Base-by-base conservation (phyloP, 176 grass and related monocot genomes). In the Dendrocalamus sinicus region DNA sequence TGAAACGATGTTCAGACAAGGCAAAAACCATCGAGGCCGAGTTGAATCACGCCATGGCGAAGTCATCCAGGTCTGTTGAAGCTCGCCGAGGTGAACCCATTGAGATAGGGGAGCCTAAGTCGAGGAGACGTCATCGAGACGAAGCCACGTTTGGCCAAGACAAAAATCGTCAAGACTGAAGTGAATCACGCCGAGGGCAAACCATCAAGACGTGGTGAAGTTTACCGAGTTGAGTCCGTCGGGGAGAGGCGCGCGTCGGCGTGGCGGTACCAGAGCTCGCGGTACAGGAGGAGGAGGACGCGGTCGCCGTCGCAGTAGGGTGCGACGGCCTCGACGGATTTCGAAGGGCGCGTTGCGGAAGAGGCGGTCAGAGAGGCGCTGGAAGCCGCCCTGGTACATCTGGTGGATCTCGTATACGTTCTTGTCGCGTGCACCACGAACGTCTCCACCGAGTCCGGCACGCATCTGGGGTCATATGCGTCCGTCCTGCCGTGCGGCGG, bases 401-500 rank as follows among this genome's bases (percentile, higher is more conserved):
- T 98, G 93, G 82, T 98, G 88, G 86, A 98, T 98, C 93, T 98
- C 96, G 93, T 88, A 94, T n/a, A 96, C 93, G 91, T 99, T 99
- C 88, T 99, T 99, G 78, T 99, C 96, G 23, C 96, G 88, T 98
- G 96, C 3, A 86, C 91, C 11, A 96, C 93, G 84, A 98, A 98
- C 7, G 96, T 96, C 91, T 98, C 96, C 52, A 96, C 96, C 15
- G 96, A 91, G 82, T 98, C 93, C 6, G 96, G 96, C 4, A 98
- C 93, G 90, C 92, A 96, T 91, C 84, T 94, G 11, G 96, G 93
- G 54, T 98, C 96, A 84, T 98, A 95, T 2, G 73, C 81, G 51
- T 84, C 71, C 9, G 52, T 60, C 67, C 83, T 71, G 28, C 70
- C 89, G 52, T 52, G 90, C 73, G 70, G 70, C 13, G 84, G 30